Percentiles rank a stretch among this genome's conserved stretches.
Evolutionary conservation across 2,329 filamentous ascomycete species (phyloP).

Genomic region (Fusarium staphyleae): DNA sequence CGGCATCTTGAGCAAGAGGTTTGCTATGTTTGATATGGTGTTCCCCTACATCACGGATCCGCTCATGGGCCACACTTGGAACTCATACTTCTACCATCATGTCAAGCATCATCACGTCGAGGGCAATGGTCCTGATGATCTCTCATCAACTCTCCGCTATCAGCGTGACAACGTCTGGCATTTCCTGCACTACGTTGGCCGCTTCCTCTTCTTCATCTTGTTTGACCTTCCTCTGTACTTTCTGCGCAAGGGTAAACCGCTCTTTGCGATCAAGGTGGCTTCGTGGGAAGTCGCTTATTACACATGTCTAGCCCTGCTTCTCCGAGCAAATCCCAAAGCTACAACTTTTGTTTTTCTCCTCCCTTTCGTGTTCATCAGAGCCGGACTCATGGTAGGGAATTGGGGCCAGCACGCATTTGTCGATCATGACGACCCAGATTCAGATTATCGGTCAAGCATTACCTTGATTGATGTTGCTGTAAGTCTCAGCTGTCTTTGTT

Average conservation of each 20-base stretch:
- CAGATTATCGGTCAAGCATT: conserved; percentile 80
- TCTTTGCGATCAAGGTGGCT: conserved; percentile 61
- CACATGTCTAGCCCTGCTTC: conserved; percentile 58
- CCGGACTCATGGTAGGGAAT: conserved; percentile 82
- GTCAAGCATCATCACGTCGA: conserved; percentile 88
- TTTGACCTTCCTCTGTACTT: conserved; percentile 79
- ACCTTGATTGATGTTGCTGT: conserved; percentile 81
- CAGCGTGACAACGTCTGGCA: conserved; percentile 72
- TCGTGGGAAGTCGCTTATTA: conserved; percentile 70
- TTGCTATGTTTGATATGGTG: conserved; percentile 63
- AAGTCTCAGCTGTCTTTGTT: conserved; percentile 46
- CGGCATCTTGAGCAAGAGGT: conserved; percentile 67
- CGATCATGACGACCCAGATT: conserved; percentile 75
- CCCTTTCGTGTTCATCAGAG: conserved; percentile 69
- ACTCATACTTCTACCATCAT: conserved; percentile 85
- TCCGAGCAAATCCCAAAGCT: conserved; percentile 59
- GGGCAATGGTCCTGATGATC: conserved; percentile 77
- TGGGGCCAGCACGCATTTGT: conserved; percentile 87
- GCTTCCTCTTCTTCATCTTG: conserved; percentile 79
- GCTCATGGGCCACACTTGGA: conserved; percentile 84
- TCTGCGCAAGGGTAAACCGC: conserved; percentile 63
- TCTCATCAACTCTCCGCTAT: conserved; percentile 78
- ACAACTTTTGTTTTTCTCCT: conserved; percentile 71
- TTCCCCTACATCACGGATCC: conserved; percentile 81
- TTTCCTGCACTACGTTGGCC: conserved; percentile 75